Evolutionary conservation across 2,329 filamentous ascomycete species (phyloP).

Genomic region (Tolypocladium paradoxum): DNA sequence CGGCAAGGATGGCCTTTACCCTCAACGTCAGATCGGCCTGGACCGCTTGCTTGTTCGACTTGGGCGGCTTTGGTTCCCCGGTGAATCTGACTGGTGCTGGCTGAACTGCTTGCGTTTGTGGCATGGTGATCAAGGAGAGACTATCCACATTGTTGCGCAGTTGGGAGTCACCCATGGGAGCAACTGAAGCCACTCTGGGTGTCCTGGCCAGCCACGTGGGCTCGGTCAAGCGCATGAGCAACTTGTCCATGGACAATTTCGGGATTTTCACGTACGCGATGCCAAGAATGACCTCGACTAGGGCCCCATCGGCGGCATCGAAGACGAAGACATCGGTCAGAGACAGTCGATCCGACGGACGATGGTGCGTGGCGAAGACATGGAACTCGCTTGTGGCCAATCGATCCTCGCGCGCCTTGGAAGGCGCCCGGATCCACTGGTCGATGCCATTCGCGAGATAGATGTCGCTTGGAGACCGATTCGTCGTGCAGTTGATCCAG

Average conservation of each 20-base stretch:
- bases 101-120: no score
- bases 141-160: no score
- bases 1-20: constrained; percentile 9
- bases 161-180: no score
- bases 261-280: constrained; percentile 5
- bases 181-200: no score
- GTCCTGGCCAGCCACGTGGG: background rate
- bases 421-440: constrained; percentile 20
- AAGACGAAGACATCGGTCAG: constrained; percentile 6
- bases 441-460: constrained; percentile 22
- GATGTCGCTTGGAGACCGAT: constrained; percentile 14
- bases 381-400: background rate
- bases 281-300: constrained; percentile 5
- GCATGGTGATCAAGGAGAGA: background rate
- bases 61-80: background rate
- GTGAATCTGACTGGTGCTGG: no score
- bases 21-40: background rate
- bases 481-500: constrained; percentile 24
- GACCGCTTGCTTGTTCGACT: background rate
- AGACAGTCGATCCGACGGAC: background rate
- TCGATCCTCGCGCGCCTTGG: background rate
- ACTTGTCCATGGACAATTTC: constrained; percentile 2
- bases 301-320: background rate
- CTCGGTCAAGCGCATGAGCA: background rate
- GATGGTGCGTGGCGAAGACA: constrained; percentile 2